These are phyloP conservation scores for Crithidia acanthocephali DNA, from an alignment of 208 protist genomes.

Conservation along the genomic window DNA sequence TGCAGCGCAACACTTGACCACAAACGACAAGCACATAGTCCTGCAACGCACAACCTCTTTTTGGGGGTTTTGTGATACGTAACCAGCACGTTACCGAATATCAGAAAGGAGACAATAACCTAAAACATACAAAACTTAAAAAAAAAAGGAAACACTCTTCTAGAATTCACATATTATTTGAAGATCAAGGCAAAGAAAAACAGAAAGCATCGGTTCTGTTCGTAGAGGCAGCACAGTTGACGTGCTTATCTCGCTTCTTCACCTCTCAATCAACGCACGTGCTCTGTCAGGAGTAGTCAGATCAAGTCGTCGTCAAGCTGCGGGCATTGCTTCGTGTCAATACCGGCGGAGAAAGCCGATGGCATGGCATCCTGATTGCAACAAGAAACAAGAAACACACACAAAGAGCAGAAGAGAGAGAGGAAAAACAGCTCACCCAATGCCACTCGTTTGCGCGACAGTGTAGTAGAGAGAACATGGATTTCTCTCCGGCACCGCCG, in stretches of 20 bases:
- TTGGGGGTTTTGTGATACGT: background rate
- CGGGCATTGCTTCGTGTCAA: slow-evolving; percentile 14
- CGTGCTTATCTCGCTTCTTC: background rate
- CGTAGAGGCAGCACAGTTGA: background rate
- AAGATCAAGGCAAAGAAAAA: slow-evolving; percentile 1
- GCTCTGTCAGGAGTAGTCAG: background rate
- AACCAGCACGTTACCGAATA: background rate
- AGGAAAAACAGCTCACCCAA: background rate
- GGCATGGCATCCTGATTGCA: background rate
- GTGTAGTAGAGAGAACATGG: too few species aligned
- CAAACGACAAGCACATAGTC: too few species aligned
- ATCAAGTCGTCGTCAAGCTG: background rate
- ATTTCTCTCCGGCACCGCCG: too few species aligned
- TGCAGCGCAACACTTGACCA: too few species aligned
- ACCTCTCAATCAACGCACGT: background rate
- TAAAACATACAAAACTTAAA: background rate
- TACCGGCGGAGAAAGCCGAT: background rate
- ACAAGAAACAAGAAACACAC: background rate
- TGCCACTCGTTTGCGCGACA: background rate
- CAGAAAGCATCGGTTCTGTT: background rate
- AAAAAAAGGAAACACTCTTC: background rate
- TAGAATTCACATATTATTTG: background rate
- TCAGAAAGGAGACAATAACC: too few species aligned
- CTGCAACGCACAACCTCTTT: slow-evolving; percentile 2
- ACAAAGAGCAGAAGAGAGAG: background rate